A percentile compares a stretch with the other conserved stretches of the same genome.
These are phyloP conservation scores for Gelatoporia subvermispora DNA, from an alignment of 768 basidiomycete genomes.

Conservation along the genomic window DNA sequence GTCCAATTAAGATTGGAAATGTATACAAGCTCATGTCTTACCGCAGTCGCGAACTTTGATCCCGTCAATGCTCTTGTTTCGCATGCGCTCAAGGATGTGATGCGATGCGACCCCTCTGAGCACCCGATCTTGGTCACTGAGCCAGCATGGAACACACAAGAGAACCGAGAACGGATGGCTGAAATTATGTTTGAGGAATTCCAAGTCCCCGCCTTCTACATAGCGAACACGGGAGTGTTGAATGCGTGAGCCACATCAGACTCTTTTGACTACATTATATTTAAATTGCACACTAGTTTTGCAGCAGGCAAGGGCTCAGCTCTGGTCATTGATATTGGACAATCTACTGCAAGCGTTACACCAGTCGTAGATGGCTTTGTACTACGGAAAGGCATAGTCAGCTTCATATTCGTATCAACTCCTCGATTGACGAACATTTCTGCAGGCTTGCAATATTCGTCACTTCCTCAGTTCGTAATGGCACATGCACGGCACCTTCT, in stretches of 20 bases:
- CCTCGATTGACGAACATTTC: not conserved
- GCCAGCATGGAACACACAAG: slow-evolving; percentile 91
- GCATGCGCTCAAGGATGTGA: slow-evolving; percentile 70
- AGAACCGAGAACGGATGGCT: slow-evolving; percentile 92
- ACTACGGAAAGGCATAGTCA: slow-evolving; percentile 74
- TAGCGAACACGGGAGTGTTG: slow-evolving; percentile 90
- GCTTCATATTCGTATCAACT: too few relatives aligned
- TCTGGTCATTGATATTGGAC: slow-evolving; percentile 90
- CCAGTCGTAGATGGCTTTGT: slow-evolving; percentile 98
- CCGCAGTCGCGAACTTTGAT: slow-evolving; percentile 68
- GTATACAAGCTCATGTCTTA: not conserved
- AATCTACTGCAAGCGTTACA: slow-evolving; percentile 83
- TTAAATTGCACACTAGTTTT: slow-evolving; percentile 50
- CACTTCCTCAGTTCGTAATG: slow-evolving; percentile 75
- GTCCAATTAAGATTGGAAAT: slow-evolving; percentile 19
- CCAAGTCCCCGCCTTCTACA: slow-evolving; percentile 91
- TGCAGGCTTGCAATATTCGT: slow-evolving; percentile 71
- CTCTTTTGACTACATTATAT: not conserved
- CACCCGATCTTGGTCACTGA: slow-evolving; percentile 94
- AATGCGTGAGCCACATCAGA: slow-evolving; percentile 63
- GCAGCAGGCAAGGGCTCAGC: slow-evolving; percentile 98
- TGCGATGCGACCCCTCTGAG: slow-evolving; percentile 73
- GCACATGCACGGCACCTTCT: slow-evolving; percentile 72
- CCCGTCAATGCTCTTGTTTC: slow-evolving; percentile 67
- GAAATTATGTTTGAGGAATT: slow-evolving; percentile 99